Percentiles rank a stretch among this genome's conserved stretches.
These are phyloP conservation scores for Helotiales sp. DNA, from an alignment of 2,329 filamentous ascomycete species.

Conservation along the genomic window DNA sequence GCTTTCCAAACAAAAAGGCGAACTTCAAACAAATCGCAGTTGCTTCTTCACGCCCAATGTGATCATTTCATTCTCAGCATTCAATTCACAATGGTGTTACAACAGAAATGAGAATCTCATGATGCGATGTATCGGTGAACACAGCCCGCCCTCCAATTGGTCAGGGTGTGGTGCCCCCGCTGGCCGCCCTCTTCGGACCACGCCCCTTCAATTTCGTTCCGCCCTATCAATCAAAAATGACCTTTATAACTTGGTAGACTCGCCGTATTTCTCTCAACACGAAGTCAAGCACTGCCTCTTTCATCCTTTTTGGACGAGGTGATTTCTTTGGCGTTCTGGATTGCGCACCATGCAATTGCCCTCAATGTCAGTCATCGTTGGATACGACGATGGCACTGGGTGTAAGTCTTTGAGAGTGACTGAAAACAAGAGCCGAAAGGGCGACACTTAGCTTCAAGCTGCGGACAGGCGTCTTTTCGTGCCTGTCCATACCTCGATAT, in stretches of 20 bases:
- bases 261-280: no score
- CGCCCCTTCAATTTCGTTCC: neutral
- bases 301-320: neutral
- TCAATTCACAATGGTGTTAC: no score
- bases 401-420: no score
- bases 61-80: neutral
- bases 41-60: neutral
- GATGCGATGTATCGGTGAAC: neutral
- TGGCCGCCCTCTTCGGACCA: neutral
- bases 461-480: no score
- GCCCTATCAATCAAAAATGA: neutral
- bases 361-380: neutral
- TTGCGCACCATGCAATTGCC: neutral
- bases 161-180: neutral
- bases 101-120: neutral
- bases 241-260: no score
- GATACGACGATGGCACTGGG: neutral
- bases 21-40: neutral
- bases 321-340: neutral
- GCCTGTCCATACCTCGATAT: no score
- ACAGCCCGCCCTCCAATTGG: neutral
- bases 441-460: no score
- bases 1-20: neutral
- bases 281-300: neutral
- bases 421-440: no score